Evolutionary conservation across 1,284 basidiomycete species (phyloP).

Genomic region (Ganoderma meredithae): DNA sequence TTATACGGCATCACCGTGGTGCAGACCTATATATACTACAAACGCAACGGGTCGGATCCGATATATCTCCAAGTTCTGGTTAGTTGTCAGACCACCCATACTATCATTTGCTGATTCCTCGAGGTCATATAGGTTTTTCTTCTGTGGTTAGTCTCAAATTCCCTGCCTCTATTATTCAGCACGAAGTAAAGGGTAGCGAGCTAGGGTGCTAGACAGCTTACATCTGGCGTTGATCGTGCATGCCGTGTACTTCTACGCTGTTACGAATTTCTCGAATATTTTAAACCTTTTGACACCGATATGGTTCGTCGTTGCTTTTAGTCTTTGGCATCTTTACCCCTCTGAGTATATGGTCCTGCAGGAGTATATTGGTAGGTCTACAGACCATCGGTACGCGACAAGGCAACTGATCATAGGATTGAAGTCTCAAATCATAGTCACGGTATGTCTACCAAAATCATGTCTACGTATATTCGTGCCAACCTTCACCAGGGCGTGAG

Average conservation of each 20-base stretch:
- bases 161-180: too few species aligned
- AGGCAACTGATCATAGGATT: not conserved
- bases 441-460: conserved; percentile 16
- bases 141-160: conserved; percentile 23
- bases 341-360: not conserved
- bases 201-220: conserved; percentile 31
- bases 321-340: not conserved
- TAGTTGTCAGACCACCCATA: conserved; percentile 2
- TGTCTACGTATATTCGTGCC: not conserved
- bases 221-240: conserved; percentile 32
- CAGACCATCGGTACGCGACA: not conserved
- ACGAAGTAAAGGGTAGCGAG: not conserved
- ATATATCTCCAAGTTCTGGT: conserved; percentile 33
- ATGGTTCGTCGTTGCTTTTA: conserved; percentile 19
- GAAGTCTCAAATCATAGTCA: conserved; percentile 31
- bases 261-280: conserved; percentile 28
- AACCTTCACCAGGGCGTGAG: conserved; percentile 25
- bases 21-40: conserved; percentile 38
- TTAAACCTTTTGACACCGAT: conserved; percentile 19
- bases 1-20: conserved; percentile 37
- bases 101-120: not conserved
- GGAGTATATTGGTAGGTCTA: conserved; percentile 30
- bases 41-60: conserved; percentile 30
- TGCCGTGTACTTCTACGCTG: conserved; percentile 31
- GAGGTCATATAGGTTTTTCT: conserved; percentile 22